phyloP scores from a whole-genome alignment of 2,329 filamentous ascomycete species.

The Emydomyces testavorans region DNA sequence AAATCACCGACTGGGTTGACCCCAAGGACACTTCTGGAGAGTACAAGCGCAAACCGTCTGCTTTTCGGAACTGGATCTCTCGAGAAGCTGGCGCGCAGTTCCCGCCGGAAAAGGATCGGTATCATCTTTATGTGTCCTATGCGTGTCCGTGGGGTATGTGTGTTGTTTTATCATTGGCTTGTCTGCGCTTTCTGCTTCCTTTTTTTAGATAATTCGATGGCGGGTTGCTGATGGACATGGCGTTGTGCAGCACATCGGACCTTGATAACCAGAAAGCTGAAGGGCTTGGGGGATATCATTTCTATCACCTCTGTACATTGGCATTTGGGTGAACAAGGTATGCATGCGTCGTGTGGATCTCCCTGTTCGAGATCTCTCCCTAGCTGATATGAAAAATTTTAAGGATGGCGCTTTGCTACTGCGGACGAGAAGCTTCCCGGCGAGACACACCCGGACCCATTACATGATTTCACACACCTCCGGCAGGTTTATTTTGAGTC shows the following conservation, averaged over 20 bases:
- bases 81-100: constrained; percentile 60
- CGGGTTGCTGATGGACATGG: not conserved
- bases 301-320: constrained; percentile 76
- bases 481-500: constrained; percentile 69
- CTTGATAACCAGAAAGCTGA: constrained; percentile 77
- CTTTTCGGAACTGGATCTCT: constrained; percentile 72
- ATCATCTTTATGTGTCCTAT: constrained; percentile 91
- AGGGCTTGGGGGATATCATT: constrained; percentile 80
- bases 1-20: constrained; percentile 73
- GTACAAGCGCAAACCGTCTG: constrained; percentile 78
- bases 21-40: constrained; percentile 69
- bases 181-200: not conserved
- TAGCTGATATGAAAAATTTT: constrained; percentile 14
- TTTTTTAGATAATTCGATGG: not conserved
- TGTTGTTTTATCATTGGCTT: not conserved
- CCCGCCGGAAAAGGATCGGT: constrained; percentile 74
- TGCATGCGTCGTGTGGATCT: constrained; percentile 17
- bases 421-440: constrained; percentile 47
- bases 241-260: constrained; percentile 58
- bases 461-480: constrained; percentile 58
- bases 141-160: constrained; percentile 72
- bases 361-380: not conserved
- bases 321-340: constrained; percentile 62
- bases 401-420: constrained; percentile 74
- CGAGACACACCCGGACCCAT: constrained; percentile 44